A percentile compares a stretch with the other conserved stretches of the same genome.
Evolutionary conservation across 352 stramenopile genomes (phyloP).

Genomic region (Pythium scleroteichum): DNA sequence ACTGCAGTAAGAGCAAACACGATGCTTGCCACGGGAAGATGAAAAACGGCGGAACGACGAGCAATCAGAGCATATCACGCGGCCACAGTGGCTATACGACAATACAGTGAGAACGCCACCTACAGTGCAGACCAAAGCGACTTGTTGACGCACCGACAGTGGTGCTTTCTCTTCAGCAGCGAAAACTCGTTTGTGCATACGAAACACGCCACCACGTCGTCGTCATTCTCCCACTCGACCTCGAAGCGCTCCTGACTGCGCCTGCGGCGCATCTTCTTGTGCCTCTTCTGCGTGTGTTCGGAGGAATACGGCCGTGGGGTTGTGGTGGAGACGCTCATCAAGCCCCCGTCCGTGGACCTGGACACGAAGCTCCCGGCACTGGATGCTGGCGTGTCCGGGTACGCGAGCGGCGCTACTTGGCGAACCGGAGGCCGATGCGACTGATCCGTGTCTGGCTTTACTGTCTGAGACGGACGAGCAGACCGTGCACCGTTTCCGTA

Average conservation of each 20-base stretch:
- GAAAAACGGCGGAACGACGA: constrained; percentile 67
- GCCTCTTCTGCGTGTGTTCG: constrained; percentile 20
- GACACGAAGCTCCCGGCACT: constrained; percentile 27
- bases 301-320: constrained; percentile 7
- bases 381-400: constrained; percentile 27
- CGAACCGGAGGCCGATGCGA: background rate
- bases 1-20: constrained; percentile 56
- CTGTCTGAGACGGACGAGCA: constrained; percentile 10
- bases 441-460: constrained; percentile 11
- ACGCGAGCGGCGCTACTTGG: constrained; percentile 9
- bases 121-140: background rate
- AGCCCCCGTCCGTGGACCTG: constrained; percentile 15
- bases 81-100: constrained; percentile 44
- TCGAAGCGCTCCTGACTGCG: constrained; percentile 65
- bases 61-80: constrained; percentile 78
- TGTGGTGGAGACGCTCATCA: constrained; percentile 7
- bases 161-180: constrained; percentile 69
- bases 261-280: constrained; percentile 38
- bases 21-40: constrained; percentile 60
- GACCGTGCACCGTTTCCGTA: constrained; percentile 36
- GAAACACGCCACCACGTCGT: constrained; percentile 40
- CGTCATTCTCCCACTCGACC: constrained; percentile 63
- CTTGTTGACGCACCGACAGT: constrained; percentile 49
- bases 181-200: constrained; percentile 67
- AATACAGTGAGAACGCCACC: background rate